Evolutionary conservation across 805 yeast species (phyloP), one percentile per base, ranked within the genome.

Genomic region (Yamadazyma scolyti): DNA sequence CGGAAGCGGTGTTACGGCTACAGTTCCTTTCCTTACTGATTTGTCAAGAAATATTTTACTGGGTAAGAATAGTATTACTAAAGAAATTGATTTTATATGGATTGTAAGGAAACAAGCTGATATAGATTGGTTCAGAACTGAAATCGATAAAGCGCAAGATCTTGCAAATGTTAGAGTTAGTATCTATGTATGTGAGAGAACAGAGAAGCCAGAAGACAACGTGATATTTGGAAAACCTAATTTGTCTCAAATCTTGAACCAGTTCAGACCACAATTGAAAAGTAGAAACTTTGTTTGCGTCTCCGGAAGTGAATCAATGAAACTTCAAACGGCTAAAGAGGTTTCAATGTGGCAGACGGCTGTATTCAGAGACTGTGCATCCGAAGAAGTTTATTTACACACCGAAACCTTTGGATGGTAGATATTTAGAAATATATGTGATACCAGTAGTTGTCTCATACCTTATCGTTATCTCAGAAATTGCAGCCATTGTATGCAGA

Each of bases 1-100:
- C 1, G 82, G 82, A 4, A 62, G 72, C 27, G 81, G 82, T 23
- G 62, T 75, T 10, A 60, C 77, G 3, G 73, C 71, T 0, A 58
- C 72, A 2, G 35, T 71, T 13, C 75, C 80, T 8, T 73, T 68
- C 37, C 43, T 69, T 27, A 39, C 48, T 2, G 42, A 43, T 16
- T 34, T 58, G 16, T 40, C 51, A 4, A 54, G 37, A 37, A 47
- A 36, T 34, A 44, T 30, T 22, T 28, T 37, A 14, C 7, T 18
- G 7, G 42, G 40, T 6, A 26, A 26, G 6, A 34, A 37, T 24
- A 42, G 23, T 22, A 43, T 35, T 23, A 61, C 39, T 10, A 46
- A 34, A 23, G 44, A 40, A 4, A 53, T 73, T 16, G 52, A 60
- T 18, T 61, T 75, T 23, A 51, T 65, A 15, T 75, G 80, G 79